These are phyloP conservation scores for Mycena sp. DNA, from an alignment of 1,284 basidiomycete genomes.

Conservation along the genomic window DNA sequence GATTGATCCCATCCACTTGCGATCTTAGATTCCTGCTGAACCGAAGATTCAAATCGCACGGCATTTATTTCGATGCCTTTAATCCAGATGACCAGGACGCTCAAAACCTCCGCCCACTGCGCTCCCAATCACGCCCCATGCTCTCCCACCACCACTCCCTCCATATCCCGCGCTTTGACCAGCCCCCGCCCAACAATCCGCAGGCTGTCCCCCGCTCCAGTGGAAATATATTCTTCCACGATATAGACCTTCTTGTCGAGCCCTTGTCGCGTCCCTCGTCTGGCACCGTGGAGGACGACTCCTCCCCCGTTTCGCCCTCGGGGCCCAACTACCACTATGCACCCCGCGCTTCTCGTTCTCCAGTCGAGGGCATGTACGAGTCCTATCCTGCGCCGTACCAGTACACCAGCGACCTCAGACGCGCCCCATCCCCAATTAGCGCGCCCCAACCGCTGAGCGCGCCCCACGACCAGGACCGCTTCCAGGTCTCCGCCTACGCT, in stretches of 20 bases:
- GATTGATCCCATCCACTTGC: constrained; percentile 1
- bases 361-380: constrained; percentile 35
- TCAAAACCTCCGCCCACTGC: constrained; percentile 31
- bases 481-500: constrained; percentile 36
- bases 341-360: constrained; percentile 37
- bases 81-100: constrained; percentile 21
- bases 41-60: constrained; percentile 18
- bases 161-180: constrained; percentile 45
- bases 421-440: constrained; percentile 45
- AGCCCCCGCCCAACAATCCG: constrained; percentile 35
- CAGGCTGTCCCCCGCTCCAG: constrained; percentile 43
- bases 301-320: constrained; percentile 37
- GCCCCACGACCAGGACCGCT: constrained; percentile 56
- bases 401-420: constrained; percentile 40
- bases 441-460: constrained; percentile 49
- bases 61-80: constrained; percentile 15
- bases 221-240: constrained; percentile 40
- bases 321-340: constrained; percentile 47
- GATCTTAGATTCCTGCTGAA: constrained; percentile 12
- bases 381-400: constrained; percentile 46
- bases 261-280: constrained; percentile 22
- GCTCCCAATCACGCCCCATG: constrained; percentile 40
- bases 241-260: constrained; percentile 32
- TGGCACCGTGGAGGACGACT: constrained; percentile 34
- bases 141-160: constrained; percentile 45